Percentiles rank a stretch among this genome's conserved stretches.
phyloP scores from a whole-genome alignment of 495 filamentous ascomycete genomes.

The Trichoderma orchidacearum region DNA sequence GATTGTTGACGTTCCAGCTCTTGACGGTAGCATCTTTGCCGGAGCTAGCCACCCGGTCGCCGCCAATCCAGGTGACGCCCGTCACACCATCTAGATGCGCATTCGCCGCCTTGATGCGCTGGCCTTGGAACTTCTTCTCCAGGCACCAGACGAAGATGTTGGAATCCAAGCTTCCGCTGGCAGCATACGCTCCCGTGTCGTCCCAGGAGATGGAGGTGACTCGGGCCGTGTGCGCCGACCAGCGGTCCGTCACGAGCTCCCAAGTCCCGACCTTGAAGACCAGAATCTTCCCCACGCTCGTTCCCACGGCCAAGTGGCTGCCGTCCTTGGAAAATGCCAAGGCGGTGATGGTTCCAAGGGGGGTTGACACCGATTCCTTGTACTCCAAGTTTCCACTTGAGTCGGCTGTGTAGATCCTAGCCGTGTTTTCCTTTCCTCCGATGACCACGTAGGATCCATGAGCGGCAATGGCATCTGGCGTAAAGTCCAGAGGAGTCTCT shows the following conservation, averaged over 20 bases:
- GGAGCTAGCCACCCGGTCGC: constrained; percentile 56
- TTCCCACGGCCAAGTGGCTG: constrained; percentile 63
- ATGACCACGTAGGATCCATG: constrained; percentile 54
- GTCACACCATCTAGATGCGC: constrained; percentile 94
- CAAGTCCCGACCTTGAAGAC: constrained; percentile 53
- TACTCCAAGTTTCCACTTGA: constrained; percentile 29
- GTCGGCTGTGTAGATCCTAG: constrained; percentile 54
- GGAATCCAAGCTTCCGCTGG: constrained; percentile 76
- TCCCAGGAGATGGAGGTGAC: constrained; percentile 81
- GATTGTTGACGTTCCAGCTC: constrained; percentile 64
- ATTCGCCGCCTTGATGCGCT: constrained; percentile 62
- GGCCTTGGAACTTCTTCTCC: constrained; percentile 51
- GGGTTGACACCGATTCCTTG: constrained; percentile 32
- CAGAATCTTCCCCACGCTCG: constrained; percentile 71
- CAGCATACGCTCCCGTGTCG: constrained; percentile 55
- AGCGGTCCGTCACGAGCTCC: constrained; percentile 55
- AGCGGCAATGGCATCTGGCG: constrained; percentile 57
- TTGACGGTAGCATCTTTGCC: constrained; percentile 87
- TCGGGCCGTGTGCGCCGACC: constrained; percentile 84
- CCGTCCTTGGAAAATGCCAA: constrained; percentile 71
- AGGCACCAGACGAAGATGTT: constrained; percentile 89
- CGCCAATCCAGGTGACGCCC: constrained; percentile 71
- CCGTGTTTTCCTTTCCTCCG: constrained; percentile 53
- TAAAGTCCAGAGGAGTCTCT: constrained; percentile 34
- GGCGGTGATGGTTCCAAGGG: constrained; percentile 44